These are phyloP conservation scores for Sinapis alba DNA, from an alignment of 441 rosid genomes.

Conservation along the genomic window DNA sequence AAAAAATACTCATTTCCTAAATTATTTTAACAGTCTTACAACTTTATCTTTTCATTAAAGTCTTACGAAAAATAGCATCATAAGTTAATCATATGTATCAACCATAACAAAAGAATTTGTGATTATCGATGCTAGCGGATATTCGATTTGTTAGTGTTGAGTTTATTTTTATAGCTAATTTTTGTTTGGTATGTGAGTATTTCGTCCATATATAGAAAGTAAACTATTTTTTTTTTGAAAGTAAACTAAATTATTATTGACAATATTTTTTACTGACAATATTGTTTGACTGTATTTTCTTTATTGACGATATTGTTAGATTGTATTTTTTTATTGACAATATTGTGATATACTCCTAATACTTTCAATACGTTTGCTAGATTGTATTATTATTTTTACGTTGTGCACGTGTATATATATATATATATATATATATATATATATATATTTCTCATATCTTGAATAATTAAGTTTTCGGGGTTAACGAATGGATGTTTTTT, in stretches of 20 bases:
- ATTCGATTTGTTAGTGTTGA: not conserved
- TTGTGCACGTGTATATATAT: not conserved
- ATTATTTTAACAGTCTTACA: conserved; percentile 27
- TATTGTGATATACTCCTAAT: not conserved
- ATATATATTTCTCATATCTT: not conserved
- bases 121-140: conserved; percentile 27
- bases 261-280: no score
- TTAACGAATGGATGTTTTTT: not conserved
- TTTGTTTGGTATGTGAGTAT: not conserved
- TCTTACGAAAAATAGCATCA: conserved; percentile 31
- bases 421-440: not conserved
- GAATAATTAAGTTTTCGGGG: not conserved
- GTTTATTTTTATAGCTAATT: not conserved
- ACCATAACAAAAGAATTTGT: conserved; percentile 26
- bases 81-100: conserved; percentile 41
- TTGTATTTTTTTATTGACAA: not conserved
- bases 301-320: no score
- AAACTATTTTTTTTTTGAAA: not conserved
- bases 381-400: not conserved
- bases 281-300: no score
- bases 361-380: not conserved
- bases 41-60: conserved; percentile 34
- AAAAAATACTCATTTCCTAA: conserved; percentile 32
- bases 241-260: not conserved
- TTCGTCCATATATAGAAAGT: not conserved